Evolutionary conservation across 371 early-diverging fungal species (phyloP), one percentile per base, ranked within the genome.

Genomic region (Mucor plumbeus): DNA sequence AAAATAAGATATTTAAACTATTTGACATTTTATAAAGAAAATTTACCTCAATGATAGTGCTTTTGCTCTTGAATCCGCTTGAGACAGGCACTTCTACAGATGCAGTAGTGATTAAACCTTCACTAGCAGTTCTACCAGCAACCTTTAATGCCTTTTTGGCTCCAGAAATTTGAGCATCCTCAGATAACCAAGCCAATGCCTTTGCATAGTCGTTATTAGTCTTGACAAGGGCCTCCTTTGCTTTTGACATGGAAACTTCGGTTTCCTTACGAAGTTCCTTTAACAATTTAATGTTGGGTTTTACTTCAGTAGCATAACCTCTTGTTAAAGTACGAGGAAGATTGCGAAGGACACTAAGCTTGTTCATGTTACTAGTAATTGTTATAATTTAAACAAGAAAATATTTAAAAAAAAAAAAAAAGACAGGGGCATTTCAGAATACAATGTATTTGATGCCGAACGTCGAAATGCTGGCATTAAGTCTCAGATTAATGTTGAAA

Each of bases 121-220:
- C 85, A 14, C 78, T 75, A 55, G 82, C 85, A 48, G 75, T 73
- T 59, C 85, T 77, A 10, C 78, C 82, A 39, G 79, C 78, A 7
- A 85, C 85, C 64, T 85, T 82, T 58, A 75, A 70, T 13, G 85
- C 94, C 75, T 92, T 93, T 63, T 88, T 91, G 53, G 89, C 85
- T 17, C 95, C 95, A 5, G 90, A 73, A 11, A 77, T 79, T 31
- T 88, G 79, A 15, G 87, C 86, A 64, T 94, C 94, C 58, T 88
- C 83, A 14, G 87, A 82, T 31, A 97, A 85, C 94, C 95, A 95
- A n/a, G 75, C 85, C 34, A 94, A 78, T 10, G 98, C 98, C 63
- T 82, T 80, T 47, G 84, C 89, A 68, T 92, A 90, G 79, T 92
- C 88, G 75, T 93, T 92, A 70, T 88, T 81, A 56, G 82, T 81